A percentile compares a stretch with the other conserved stretches of the same genome.
phyloP scores from a whole-genome alignment of 192 early-diverging fungal species.

The Coemansia sp. region DNA sequence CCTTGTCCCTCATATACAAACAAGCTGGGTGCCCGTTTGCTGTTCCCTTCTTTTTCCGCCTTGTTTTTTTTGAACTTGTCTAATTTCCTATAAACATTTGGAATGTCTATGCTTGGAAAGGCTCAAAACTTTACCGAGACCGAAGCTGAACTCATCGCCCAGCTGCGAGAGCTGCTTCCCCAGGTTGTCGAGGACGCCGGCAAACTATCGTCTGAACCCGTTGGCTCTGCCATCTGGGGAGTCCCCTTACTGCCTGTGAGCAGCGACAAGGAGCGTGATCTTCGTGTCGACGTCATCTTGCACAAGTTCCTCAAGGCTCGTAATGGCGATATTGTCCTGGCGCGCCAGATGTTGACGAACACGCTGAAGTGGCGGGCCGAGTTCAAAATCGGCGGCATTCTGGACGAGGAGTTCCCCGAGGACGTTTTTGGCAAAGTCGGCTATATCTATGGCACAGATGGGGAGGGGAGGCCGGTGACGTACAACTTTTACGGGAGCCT shows the following conservation, averaged over 20 bases:
- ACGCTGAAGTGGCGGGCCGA: constrained; percentile 58
- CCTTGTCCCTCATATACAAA: neutral
- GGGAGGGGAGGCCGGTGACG: constrained; percentile 56
- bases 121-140: constrained; percentile 46
- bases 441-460: constrained; percentile 54
- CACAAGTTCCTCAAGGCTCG: constrained; percentile 61
- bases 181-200: constrained; percentile 46
- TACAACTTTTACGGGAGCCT: constrained; percentile 60
- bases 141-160: constrained; percentile 39
- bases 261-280: constrained; percentile 26
- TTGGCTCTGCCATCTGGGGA: constrained; percentile 51
- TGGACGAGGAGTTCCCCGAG: constrained; percentile 54
- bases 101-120: constrained; percentile 11
- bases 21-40: too few species aligned
- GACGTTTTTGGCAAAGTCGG: constrained; percentile 52
- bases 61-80: neutral
- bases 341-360: constrained; percentile 55
- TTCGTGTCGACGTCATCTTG: constrained; percentile 57
- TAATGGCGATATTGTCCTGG: constrained; percentile 37
- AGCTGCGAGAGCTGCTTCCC: constrained; percentile 53
- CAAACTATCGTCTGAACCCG: constrained; percentile 6
- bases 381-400: constrained; percentile 46
- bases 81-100: neutral
- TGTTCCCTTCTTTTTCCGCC: neutral
- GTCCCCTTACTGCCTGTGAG: constrained; percentile 30